Conservation (phyloP, 768 basidiomycete species). For the Amanita molliuscula region DNA sequence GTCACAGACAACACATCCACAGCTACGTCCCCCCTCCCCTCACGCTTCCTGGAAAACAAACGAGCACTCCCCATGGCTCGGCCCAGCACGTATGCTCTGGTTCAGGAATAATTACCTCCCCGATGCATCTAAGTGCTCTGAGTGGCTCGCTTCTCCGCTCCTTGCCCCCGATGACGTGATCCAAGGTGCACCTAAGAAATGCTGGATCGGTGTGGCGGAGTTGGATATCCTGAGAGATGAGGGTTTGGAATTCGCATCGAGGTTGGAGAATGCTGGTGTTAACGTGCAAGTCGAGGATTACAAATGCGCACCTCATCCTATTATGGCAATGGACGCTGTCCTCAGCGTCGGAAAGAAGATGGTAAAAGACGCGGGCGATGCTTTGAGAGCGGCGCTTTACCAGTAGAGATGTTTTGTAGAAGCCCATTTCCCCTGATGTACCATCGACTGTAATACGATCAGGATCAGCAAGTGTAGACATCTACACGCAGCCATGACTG, state of each 20-base stretch:
- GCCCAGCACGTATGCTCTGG: conserved; percentile 62
- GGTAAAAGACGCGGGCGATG: conserved; percentile 21
- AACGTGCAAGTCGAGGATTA: conserved; percentile 46
- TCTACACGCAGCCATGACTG: too few species aligned
- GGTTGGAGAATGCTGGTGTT: conserved; percentile 41
- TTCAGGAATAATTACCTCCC: conserved; percentile 64
- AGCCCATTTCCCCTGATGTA: not conserved
- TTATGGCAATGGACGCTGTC: conserved; percentile 66
- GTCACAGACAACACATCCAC: conserved; percentile 64
- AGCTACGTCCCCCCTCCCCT: not conserved
- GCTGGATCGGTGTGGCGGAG: conserved; percentile 54
- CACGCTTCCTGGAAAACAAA: conserved; percentile 44
- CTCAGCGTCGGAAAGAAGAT: conserved; percentile 20
- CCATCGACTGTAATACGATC: too few species aligned
- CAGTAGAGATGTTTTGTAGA: not conserved
- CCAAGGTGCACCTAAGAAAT: conserved; percentile 30
- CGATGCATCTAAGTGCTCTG: conserved; percentile 42
- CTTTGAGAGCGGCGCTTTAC: conserved; percentile 17
- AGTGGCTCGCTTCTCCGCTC: conserved; percentile 66
- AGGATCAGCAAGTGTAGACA: too few species aligned
- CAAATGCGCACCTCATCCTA: conserved; percentile 56
- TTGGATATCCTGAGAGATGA: conserved; percentile 60
- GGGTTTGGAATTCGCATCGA: conserved; percentile 52
- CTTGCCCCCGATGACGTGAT: conserved; percentile 51
- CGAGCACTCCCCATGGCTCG: conserved; percentile 46